Evolutionary conservation across 768 basidiomycete genomes (phyloP).

Genomic region (Tricholoma sp.): DNA sequence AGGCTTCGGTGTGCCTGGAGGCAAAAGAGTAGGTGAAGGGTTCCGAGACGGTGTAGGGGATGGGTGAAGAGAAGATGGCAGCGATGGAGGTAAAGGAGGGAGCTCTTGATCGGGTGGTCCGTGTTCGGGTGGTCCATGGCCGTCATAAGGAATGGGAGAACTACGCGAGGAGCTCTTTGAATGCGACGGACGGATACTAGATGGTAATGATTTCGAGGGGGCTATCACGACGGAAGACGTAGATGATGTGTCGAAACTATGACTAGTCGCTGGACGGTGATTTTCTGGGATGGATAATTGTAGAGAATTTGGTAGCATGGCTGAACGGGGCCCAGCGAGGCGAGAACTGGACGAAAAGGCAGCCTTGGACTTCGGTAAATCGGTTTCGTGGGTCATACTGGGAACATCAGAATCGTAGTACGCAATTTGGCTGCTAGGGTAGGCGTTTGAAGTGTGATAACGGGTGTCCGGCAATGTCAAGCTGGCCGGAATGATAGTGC

Average conservation of each 20-base stretch:
- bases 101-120: slow-evolving; percentile 20
- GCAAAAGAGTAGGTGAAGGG: slow-evolving; percentile 16
- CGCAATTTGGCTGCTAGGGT: slow-evolving; percentile 25
- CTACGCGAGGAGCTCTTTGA: slow-evolving; percentile 30
- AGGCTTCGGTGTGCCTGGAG: slow-evolving; percentile 18
- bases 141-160: slow-evolving; percentile 16
- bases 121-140: slow-evolving; percentile 12
- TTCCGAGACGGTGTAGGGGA: slow-evolving; percentile 23
- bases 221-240: slow-evolving; percentile 26
- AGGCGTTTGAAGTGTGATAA: slow-evolving; percentile 18
- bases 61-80: slow-evolving; percentile 20
- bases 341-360: slow-evolving; percentile 1
- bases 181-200: slow-evolving; percentile 20
- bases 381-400: slow-evolving; percentile 11
- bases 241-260: slow-evolving; percentile 25
- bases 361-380: slow-evolving; percentile 2
- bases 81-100: slow-evolving; percentile 20
- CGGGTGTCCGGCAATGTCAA: slow-evolving; percentile 24
- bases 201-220: slow-evolving; percentile 18
- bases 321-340: slow-evolving; percentile 16
- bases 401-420: slow-evolving; percentile 22
- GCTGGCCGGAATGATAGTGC: slow-evolving; percentile 24
- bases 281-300: slow-evolving; percentile 26
- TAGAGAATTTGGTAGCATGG: slow-evolving; percentile 27
- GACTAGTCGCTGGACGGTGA: slow-evolving; percentile 24